Evolutionary conservation across 495 filamentous ascomycete species (phyloP), one percentile per base, ranked within the genome.

Genomic region (Penicillium cataractarum): DNA sequence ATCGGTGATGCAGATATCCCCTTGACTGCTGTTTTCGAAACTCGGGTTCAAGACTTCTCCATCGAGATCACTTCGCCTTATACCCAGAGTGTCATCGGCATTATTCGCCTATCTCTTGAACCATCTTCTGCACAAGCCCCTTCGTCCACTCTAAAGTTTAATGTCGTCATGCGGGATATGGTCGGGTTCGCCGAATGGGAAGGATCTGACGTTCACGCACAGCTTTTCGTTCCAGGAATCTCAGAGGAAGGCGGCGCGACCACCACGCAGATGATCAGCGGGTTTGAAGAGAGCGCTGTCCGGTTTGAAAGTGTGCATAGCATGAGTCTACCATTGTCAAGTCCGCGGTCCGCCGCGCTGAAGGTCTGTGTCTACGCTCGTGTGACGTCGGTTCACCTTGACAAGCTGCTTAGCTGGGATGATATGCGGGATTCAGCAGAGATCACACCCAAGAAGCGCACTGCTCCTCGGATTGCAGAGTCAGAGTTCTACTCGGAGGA

Each of bases 321-420:
- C 68, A 97, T 99, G 93, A 97, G 93, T 73, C 79, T 99, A 60
- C 96, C 96, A n/a, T 82, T 96, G 39, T 88, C 88, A 26, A 92
- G 91, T 60, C 86, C 93, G 12, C 86, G 83, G 31, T 86, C 87
- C 35, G 87, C 90, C 9, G 87, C 86, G 8, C 75, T 99, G 44
- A 86, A 96, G 58, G 89, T 98, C n/a, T 92, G 92, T 32, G 89
- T 99, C 59, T 98, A 97, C 71, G 93, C 96, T 29, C 89, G 88
- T 65, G 91, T 97, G 52, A 94, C 90, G 17, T 78, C 88, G 1
- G 97, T 97, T 90, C 95, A 99, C 73, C 84, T 99, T 6, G 95
- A 99, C 71, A 98, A 97, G 75, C 82, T 99, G 37, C 84, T 99
- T 5, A 98, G 96, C 75, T 99, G 95, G 95, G 95, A 99, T 74